Base-by-base conservation (phyloP, 257 asterid species). In the Galeopsis tetrahit region DNA sequence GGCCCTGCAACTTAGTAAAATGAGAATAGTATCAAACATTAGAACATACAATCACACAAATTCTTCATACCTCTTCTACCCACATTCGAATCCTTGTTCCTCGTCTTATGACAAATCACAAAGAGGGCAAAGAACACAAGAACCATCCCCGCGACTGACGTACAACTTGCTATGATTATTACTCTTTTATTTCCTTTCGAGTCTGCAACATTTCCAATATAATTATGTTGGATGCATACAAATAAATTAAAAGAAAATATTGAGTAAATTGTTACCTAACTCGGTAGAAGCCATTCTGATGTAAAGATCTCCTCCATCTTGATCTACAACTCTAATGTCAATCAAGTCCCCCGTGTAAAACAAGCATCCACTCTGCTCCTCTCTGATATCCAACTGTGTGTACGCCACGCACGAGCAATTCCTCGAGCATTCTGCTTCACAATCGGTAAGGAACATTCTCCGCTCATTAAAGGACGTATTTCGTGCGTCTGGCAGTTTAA, bases 401-500 rank as follows among this genome's bases (percentile, higher is more conserved):
- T 79, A 85, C 0, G 90, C 87, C 65, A 59, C 62, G 40, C 88
- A 85, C 5, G 63, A 62, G 58, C 88, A 83, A 33, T 85, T 77
- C 67, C 46, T 57, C 21, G 11, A 51, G 70, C 90, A 85, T 57
- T 35, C 57, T 0, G 7, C 73, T 66, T 40, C 13, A 53, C 90
- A 83, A 31, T 79, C 90, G n/a, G 51, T 75, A 9, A 78, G 80
- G 4, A 58, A 49, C 46, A 77, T 52, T 31, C 53, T 73, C 13
- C 39, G 36, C 8, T 78, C 68, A 43, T 28, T 10, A 5, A 4
- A 69, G 73, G 81, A 35, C 0, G 80, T 62, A 31, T 57, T 36
- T 51, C 74, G 10, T 0, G 83, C 13, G 36, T 85, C 84, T 0
- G 85, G 88, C 59, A 83, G n/a, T 39, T 81, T 83, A 8, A 83